phyloP scores from a whole-genome alignment of 2,329 filamentous ascomycete genomes.

The Aureobasidium sp. region DNA sequence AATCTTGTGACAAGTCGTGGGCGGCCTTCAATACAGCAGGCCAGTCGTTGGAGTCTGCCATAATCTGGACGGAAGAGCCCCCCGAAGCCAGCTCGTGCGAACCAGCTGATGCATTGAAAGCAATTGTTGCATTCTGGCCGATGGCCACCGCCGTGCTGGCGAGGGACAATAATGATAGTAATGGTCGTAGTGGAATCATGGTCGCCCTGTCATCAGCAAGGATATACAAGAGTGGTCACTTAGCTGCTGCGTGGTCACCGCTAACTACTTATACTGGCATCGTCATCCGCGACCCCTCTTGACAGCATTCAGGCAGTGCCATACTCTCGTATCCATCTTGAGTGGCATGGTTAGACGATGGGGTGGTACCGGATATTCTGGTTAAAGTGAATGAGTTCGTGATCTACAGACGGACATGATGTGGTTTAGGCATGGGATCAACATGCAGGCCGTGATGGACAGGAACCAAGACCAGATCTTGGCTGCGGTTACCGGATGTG shows the following conservation, averaged over 20 bases:
- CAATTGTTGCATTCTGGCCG: conserved; percentile 46
- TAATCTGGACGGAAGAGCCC: conserved; percentile 42
- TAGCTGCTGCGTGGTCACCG: not conserved
- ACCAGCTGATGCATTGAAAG: conserved; percentile 36
- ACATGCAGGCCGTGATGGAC: conserved; percentile 1
- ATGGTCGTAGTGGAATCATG: conserved; percentile 7
- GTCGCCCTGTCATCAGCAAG: not conserved
- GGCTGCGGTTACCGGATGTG: conserved; percentile 1
- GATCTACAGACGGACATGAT: conserved; percentile 1
- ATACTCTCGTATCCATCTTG: not conserved
- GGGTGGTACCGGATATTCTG: conserved; percentile 5
- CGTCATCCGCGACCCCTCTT: not conserved
- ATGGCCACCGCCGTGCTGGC: conserved; percentile 30
- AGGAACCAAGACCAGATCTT: conserved; percentile 5
- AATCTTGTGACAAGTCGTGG: conserved; percentile 60
- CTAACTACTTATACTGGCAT: not conserved
- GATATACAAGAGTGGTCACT: not conserved
- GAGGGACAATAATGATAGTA: conserved; percentile 6
- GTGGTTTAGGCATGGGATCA: conserved; percentile 6
- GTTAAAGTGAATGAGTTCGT: conserved; percentile 1
- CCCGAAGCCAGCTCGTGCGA: conserved; percentile 19
- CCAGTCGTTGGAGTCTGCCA: conserved; percentile 54
- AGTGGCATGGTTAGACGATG: conserved; percentile 3
- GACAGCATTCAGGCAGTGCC: conserved; percentile 6
- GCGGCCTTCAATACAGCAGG: conserved; percentile 63